Conservation (phyloP, 441 rosid genomes). For the Pelargonium myrrhifolium region DNA sequence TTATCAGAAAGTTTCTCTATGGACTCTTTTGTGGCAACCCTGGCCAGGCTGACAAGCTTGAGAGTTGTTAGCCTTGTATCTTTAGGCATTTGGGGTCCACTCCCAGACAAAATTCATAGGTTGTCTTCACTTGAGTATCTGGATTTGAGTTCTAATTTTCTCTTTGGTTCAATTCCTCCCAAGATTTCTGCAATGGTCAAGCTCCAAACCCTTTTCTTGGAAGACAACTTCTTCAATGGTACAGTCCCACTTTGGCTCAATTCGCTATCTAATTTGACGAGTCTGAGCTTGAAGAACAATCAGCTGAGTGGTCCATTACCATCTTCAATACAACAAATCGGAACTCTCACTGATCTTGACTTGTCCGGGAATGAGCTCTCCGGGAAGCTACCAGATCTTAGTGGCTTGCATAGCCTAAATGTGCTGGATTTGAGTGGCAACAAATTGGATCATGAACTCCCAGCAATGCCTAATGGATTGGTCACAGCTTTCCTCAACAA, state of each 20-base stretch:
- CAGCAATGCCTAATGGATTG: slow-evolving; percentile 38
- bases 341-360: slow-evolving; percentile 28
- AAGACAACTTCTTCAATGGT: slow-evolving; percentile 57
- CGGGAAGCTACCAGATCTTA: slow-evolving; percentile 46
- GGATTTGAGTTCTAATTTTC: slow-evolving; percentile 65
- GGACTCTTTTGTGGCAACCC: slow-evolving; percentile 60
- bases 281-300: slow-evolving; percentile 49
- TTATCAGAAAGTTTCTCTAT: slow-evolving; percentile 56
- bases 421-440: slow-evolving; percentile 42
- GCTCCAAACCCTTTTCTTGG: slow-evolving; percentile 49
- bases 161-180: slow-evolving; percentile 63
- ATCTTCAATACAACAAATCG: slow-evolving; percentile 24
- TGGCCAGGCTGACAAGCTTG: slow-evolving; percentile 50
- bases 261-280: slow-evolving; percentile 41
- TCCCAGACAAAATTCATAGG: slow-evolving; percentile 64
- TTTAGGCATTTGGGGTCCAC: slow-evolving; percentile 72
- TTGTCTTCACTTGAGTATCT: slow-evolving; percentile 50
- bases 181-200: slow-evolving; percentile 54
- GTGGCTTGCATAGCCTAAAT: slow-evolving; percentile 23
- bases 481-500: slow-evolving; percentile 32
- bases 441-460: slow-evolving; percentile 32
- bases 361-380: slow-evolving; percentile 35
- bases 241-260: slow-evolving; percentile 55
- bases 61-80: slow-evolving; percentile 52
- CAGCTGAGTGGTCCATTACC: slow-evolving; percentile 40